Percentiles rank a stretch among this genome's conserved stretches.
These are phyloP conservation scores for Wickerhamomyces sp. DNA, from an alignment of 1,139 yeast species.

Conservation along the genomic window DNA sequence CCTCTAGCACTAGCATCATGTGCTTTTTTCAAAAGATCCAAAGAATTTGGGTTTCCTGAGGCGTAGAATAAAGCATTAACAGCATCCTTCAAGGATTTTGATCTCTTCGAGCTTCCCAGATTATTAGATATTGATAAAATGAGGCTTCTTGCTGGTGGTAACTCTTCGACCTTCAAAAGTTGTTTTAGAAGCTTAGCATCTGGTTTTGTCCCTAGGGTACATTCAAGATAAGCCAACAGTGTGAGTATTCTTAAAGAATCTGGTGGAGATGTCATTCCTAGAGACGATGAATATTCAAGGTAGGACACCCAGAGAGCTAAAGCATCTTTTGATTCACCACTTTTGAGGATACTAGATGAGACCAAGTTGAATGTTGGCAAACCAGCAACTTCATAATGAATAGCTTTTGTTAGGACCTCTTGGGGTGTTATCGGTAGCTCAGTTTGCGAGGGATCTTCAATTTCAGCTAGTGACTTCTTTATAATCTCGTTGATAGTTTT, in stretches of 20 bases:
- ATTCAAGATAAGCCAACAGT: slow-evolving; percentile 13
- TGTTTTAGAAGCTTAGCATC: slow-evolving; percentile 5
- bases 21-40: slow-evolving; percentile 13
- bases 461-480: slow-evolving; percentile 14
- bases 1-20: slow-evolving; percentile 14
- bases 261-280: background rate
- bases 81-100: background rate
- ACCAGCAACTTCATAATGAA: slow-evolving; percentile 13
- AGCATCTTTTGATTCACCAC: slow-evolving; percentile 12
- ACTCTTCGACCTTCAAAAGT: slow-evolving; percentile 4
- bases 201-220: slow-evolving; percentile 1
- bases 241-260: slow-evolving; percentile 1
- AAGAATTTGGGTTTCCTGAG: slow-evolving; percentile 17
- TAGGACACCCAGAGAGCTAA: slow-evolving; percentile 22
- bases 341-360: slow-evolving; percentile 10
- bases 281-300: slow-evolving; percentile 12
- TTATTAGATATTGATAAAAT: background rate
- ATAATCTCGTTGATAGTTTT: slow-evolving; percentile 4
- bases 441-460: slow-evolving; percentile 9
- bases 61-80: slow-evolving; percentile 3
- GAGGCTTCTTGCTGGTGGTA: slow-evolving; percentile 2
- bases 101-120: slow-evolving; percentile 6
- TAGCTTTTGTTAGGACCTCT: slow-evolving; percentile 17
- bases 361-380: slow-evolving; percentile 8
- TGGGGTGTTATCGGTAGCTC: slow-evolving; percentile 17